Evolutionary conservation across 257 asterid species (phyloP).

Genomic region (Gentiana dahurica): DNA sequence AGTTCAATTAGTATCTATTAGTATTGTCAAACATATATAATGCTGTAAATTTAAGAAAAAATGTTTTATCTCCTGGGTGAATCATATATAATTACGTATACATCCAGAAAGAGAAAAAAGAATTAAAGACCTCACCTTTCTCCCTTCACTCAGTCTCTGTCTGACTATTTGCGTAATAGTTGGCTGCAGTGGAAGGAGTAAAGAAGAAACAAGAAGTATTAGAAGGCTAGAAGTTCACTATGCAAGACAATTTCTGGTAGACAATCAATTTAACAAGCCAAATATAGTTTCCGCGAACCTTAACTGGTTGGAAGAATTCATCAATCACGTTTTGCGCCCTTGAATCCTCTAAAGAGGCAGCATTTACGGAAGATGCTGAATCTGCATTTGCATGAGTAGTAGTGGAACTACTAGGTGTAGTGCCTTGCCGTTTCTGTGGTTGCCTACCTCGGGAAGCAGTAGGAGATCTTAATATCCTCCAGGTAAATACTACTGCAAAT

Average conservation of each 20-base stretch:
- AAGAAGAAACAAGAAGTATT: not conserved
- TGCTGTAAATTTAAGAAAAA: too few relatives aligned
- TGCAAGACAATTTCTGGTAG: too few relatives aligned
- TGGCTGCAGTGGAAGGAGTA: slow-evolving; percentile 36
- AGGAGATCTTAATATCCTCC: slow-evolving; percentile 70
- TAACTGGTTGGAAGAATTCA: slow-evolving; percentile 76
- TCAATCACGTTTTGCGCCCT: slow-evolving; percentile 60
- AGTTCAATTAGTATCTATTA: too few relatives aligned
- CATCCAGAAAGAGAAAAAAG: too few relatives aligned
- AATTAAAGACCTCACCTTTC: slow-evolving; percentile 48
- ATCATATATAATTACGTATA: not conserved
- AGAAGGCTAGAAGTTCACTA: too few relatives aligned
- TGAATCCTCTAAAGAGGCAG: slow-evolving; percentile 44
- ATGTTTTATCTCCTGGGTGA: too few relatives aligned
- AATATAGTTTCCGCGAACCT: slow-evolving; percentile 25
- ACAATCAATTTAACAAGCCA: not conserved
- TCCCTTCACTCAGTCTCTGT: slow-evolving; percentile 82
- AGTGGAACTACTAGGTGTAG: slow-evolving; percentile 47
- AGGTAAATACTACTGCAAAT: slow-evolving; percentile 69
- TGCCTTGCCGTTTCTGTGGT: slow-evolving; percentile 21
- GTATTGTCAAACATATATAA: too few relatives aligned
- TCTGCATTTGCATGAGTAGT: slow-evolving; percentile 28
- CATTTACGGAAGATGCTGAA: slow-evolving; percentile 24
- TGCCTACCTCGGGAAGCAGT: slow-evolving; percentile 58
- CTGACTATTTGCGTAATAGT: slow-evolving; percentile 75